Percentiles rank a stretch among this genome's conserved stretches.
Evolutionary conservation across 2,329 filamentous ascomycete genomes (phyloP).

Genomic region (Fusarium anguioides): DNA sequence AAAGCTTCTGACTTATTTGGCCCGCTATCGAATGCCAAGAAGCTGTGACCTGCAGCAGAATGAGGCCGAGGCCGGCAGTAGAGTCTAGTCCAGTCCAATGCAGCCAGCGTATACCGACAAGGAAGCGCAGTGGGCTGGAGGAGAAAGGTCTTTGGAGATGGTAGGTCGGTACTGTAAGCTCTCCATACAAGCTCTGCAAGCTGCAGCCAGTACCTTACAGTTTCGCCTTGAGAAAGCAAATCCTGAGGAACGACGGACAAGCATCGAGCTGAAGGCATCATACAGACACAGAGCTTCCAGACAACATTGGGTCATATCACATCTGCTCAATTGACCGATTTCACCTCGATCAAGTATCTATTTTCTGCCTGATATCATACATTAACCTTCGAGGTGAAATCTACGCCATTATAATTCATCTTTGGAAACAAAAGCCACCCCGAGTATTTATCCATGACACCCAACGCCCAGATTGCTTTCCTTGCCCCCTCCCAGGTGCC

Average conservation of each 20-base stretch:
- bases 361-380: conserved; percentile 9
- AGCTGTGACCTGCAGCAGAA: conserved; percentile 9
- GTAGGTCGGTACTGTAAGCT: not conserved
- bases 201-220: not conserved
- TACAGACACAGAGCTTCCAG: not conserved
- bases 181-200: conserved; percentile 6
- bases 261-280: not conserved
- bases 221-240: not conserved
- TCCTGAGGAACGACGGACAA: not conserved
- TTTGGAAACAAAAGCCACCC: conserved; percentile 8
- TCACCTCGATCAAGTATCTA: not conserved
- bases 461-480: conserved; percentile 35
- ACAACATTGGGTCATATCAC: not conserved
- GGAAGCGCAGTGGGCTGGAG: not conserved
- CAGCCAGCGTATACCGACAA: not conserved
- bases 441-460: conserved; percentile 33
- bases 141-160: not conserved
- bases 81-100: not conserved
- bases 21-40: conserved; percentile 16
- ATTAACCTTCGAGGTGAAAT: conserved; percentile 12
- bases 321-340: not conserved
- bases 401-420: not conserved
- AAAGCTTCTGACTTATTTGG: conserved; percentile 15
- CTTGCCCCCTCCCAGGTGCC: conserved; percentile 1
- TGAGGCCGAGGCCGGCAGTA: conserved; percentile 29